phyloP scores from a whole-genome alignment of 805 yeast species.

The Starmerella asiatica region DNA sequence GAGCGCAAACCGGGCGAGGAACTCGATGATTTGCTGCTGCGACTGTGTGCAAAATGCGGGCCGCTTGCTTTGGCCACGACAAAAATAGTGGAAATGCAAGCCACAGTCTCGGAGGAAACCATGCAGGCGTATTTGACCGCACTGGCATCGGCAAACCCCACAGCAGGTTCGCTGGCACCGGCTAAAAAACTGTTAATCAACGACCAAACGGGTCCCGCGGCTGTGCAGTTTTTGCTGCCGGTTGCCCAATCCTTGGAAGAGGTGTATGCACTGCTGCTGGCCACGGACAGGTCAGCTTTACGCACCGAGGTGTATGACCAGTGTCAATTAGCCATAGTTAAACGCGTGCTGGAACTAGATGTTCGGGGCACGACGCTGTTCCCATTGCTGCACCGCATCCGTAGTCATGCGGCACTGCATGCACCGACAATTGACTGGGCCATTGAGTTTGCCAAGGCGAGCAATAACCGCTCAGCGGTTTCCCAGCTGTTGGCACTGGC shows the following conservation, averaged over 20 bases:
- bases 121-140: constrained; percentile 19
- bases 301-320: constrained; percentile 15
- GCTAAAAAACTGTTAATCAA: constrained; percentile 7
- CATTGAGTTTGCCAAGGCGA: not conserved
- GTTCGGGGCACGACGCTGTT: constrained; percentile 3
- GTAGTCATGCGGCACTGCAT: not conserved
- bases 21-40: constrained; percentile 22
- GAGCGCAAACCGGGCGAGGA: constrained; percentile 6
- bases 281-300: constrained; percentile 15
- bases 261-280: constrained; percentile 20
- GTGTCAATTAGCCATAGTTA: constrained; percentile 22
- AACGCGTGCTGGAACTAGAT: constrained; percentile 9
- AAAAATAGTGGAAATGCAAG: constrained; percentile 2
- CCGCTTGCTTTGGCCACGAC: constrained; percentile 18
- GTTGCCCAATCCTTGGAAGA: constrained; percentile 20
- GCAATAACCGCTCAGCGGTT: not conserved
- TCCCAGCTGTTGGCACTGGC: not conserved
- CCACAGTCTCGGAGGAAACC: constrained; percentile 17
- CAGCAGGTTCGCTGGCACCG: constrained; percentile 10
- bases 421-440: constrained; percentile 4
- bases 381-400: constrained; percentile 9
- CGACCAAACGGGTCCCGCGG: constrained; percentile 8
- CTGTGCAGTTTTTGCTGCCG: constrained; percentile 21
- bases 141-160: constrained; percentile 12
- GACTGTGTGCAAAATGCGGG: constrained; percentile 22